Percentiles rank a stretch among this genome's conserved stretches.
Conservation (phyloP, 305 asterid genomes). For the Andrographis paniculata region DNA sequence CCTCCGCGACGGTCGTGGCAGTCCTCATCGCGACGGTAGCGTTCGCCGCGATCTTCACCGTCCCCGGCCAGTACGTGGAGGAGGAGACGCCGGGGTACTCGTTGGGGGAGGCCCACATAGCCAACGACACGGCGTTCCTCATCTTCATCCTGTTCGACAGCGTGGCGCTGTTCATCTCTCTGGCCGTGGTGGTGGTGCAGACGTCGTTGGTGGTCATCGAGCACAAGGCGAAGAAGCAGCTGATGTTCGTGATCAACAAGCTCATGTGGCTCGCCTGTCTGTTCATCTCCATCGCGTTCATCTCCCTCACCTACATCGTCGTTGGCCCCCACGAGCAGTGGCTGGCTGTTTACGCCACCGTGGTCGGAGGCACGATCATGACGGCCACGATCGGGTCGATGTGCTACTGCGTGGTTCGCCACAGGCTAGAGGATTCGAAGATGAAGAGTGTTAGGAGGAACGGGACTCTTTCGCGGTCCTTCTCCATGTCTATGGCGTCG, state of each 20-base stretch:
- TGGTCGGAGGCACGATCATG: slow-evolving; percentile 69
- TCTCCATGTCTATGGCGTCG: slow-evolving; percentile 59
- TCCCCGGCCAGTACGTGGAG: slow-evolving; percentile 84
- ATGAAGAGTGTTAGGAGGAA: slow-evolving; percentile 32
- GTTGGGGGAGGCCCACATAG: slow-evolving; percentile 75
- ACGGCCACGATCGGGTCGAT: slow-evolving; percentile 78
- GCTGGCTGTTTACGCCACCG: slow-evolving; percentile 83
- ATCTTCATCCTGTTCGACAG: slow-evolving; percentile 76
- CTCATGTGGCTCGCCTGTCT: slow-evolving; percentile 94
- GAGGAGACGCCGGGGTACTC: slow-evolving; percentile 28
- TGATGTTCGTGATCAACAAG: slow-evolving; percentile 80
- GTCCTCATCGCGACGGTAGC: slow-evolving; percentile 88
- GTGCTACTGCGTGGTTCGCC: slow-evolving; percentile 76
- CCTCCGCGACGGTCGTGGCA: slow-evolving; percentile 77
- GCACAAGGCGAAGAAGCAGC: slow-evolving; percentile 75
- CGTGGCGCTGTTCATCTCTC: slow-evolving; percentile 71
- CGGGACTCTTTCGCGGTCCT: slow-evolving; percentile 58
- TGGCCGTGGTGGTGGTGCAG: slow-evolving; percentile 89
- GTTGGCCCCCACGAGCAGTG: slow-evolving; percentile 68
- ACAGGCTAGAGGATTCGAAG: slow-evolving; percentile 77
- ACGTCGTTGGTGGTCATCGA: slow-evolving; percentile 86
- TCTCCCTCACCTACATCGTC: slow-evolving; percentile 76
- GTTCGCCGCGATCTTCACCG: slow-evolving; percentile 80
- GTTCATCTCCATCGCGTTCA: slow-evolving; percentile 69
- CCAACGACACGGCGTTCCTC: slow-evolving; percentile 55